Base-by-base conservation (phyloP, 139 green algal species). In the Chlamydomonas sphaeroides region DNA sequence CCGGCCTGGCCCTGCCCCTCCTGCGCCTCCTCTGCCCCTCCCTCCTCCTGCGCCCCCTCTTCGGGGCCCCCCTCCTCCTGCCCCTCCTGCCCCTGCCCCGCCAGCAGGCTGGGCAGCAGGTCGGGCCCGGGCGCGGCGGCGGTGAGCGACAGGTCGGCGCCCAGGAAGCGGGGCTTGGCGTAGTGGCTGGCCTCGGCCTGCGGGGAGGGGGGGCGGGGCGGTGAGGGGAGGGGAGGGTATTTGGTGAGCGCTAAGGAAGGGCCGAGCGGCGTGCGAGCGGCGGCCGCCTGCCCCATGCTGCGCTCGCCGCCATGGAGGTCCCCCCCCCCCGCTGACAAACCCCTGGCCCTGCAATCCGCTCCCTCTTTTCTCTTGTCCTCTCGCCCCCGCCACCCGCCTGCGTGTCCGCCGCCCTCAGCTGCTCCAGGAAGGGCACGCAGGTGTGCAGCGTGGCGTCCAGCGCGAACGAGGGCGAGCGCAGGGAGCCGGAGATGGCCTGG, bases 171-270 rank as follows among this genome's bases (percentile, higher is more conserved):
- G 0, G 89, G 89, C n/a, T 79, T 62, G 18, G 84, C 82, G n/a
- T 41, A 87, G 57, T 78, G 79, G 5, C 76, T 86, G 35, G 89
- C 89, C 83, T 93, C 89, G 17, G 69, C 77, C 89, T 92, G 68
- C 36, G 28, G 32, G 26, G 56, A 51, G 7, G n/a, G 6, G 61
- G 73, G 41, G 76, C 10, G 36, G 51, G 56, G 30, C 49, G 32
- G 48, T 41, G 6, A 7, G 56, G 23, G 56, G 56, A 32, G 56
- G 25, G 3, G 25, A 25, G 56, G 56, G 17, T 70, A n/a, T n/a
- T n/a, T n/a, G n/a, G n/a, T n/a, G n/a, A n/a, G n/a, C n/a, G n/a
- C n/a, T n/a, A n/a, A n/a, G n/a, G n/a, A n/a, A n/a, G n/a, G n/a
- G n/a, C n/a, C n/a, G n/a, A n/a, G n/a, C n/a, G n/a, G n/a, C n/a